Evolutionary conservation across 1,284 basidiomycete genomes (phyloP).

Genomic region (Moesziomyces parantarcticus): DNA sequence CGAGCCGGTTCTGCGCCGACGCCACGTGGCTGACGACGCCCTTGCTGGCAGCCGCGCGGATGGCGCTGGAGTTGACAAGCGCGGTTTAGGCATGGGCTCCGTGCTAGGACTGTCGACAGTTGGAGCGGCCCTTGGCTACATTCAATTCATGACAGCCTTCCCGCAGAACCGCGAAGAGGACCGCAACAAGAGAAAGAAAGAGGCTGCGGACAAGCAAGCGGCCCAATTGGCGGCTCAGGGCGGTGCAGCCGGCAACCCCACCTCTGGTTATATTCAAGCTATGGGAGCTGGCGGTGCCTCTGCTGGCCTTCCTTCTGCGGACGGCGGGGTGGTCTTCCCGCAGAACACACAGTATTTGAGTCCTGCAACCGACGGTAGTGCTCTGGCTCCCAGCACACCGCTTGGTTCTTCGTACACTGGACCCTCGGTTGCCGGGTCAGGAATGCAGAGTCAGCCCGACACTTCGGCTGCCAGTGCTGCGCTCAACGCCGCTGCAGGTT

Average conservation of each 20-base stretch:
- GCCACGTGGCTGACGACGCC: background rate
- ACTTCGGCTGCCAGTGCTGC: background rate
- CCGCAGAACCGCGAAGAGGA: conserved; percentile 31
- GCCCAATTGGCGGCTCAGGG: conserved; percentile 1
- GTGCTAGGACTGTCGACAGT: background rate
- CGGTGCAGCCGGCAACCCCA: too few species aligned
- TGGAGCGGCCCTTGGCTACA: conserved; percentile 17
- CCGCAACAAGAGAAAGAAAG: conserved; percentile 16
- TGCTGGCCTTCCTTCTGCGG: too few species aligned
- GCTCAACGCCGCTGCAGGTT: conserved; percentile 32
- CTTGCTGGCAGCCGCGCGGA: background rate
- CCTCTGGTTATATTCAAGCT: background rate
- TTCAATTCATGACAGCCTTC: conserved; percentile 24
- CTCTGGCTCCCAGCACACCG: too few species aligned
- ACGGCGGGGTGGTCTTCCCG: too few species aligned
- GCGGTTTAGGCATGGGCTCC: conserved; percentile 4
- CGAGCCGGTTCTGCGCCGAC: conserved; percentile 25
- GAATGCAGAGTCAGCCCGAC: too few species aligned
- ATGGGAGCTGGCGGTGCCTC: too few species aligned
- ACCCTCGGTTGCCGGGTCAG: too few species aligned
- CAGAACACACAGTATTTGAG: too few species aligned
- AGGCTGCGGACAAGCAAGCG: conserved; percentile 7
- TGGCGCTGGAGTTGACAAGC: conserved; percentile 10
- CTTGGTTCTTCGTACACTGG: too few species aligned
- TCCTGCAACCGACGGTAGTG: too few species aligned